Evolutionary conservation across 2,329 filamentous ascomycete species (phyloP).

Genomic region (Colletotrichum euphorbiae): DNA sequence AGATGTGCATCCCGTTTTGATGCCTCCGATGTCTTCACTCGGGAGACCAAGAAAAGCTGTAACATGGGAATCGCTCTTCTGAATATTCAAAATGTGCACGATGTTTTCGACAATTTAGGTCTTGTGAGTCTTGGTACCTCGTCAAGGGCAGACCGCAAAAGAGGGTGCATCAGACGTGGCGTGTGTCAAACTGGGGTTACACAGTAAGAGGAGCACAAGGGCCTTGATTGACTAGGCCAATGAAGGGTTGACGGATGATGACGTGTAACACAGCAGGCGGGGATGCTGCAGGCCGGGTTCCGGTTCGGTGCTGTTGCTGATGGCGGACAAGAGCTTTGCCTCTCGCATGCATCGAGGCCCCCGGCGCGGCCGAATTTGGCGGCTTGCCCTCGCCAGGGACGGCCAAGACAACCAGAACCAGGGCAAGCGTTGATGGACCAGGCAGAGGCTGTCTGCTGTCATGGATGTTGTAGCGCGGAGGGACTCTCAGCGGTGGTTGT

Average conservation of each 20-base stretch:
- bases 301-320: conserved; percentile 12
- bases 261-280: conserved; percentile 14
- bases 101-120: too few relatives aligned
- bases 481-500: background rate
- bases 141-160: too few relatives aligned
- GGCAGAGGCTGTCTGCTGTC: conserved; percentile 1
- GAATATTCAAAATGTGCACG: too few relatives aligned
- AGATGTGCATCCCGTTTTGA: too few relatives aligned
- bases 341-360: conserved; percentile 7
- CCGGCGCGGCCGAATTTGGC: background rate
- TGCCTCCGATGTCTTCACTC: too few relatives aligned
- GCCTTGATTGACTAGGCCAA: background rate
- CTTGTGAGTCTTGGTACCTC: too few relatives aligned
- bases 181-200: background rate
- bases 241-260: background rate
- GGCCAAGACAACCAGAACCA: background rate
- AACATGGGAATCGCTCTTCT: too few relatives aligned
- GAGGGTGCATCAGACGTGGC: too few relatives aligned
- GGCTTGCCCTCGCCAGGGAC: conserved; percentile 4
- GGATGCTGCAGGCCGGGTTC: conserved; percentile 8
- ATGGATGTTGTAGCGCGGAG: background rate
- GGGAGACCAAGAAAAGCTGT: too few relatives aligned
- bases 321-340: conserved; percentile 1
- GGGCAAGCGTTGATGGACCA: background rate
- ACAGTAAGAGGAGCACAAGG: background rate